Conservation (phyloP, 225 moss, liverwort and hornwort species). For the Asterella californica region DNA sequence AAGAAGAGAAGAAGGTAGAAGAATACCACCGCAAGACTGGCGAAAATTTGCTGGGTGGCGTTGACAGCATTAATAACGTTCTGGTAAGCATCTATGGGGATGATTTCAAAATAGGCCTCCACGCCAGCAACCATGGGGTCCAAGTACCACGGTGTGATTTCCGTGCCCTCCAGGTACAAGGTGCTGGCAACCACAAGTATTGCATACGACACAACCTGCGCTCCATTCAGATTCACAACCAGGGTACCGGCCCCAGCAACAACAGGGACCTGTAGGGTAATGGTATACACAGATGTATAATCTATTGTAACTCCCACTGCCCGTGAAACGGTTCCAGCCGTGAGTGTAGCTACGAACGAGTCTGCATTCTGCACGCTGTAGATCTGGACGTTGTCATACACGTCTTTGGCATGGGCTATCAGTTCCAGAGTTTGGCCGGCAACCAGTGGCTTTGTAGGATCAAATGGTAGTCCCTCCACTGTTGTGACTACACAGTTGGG, state of each 20-base stretch:
- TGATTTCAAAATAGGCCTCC: constrained; percentile 32
- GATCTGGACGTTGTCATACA: constrained; percentile 45
- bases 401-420: constrained; percentile 41
- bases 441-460: constrained; percentile 20
- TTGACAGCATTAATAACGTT: constrained; percentile 25
- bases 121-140: constrained; percentile 32
- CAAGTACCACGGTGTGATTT: constrained; percentile 25
- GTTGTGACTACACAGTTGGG: constrained; percentile 33
- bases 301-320: constrained; percentile 25
- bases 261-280: constrained; percentile 24
- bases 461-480: constrained; percentile 17
- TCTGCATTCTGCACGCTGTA: constrained; percentile 35
- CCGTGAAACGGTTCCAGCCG: constrained; percentile 32
- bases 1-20: not conserved
- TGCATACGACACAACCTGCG: constrained; percentile 23
- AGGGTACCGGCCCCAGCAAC: constrained; percentile 37
- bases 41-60: constrained; percentile 22
- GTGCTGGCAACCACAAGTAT: constrained; percentile 22
- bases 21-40: constrained; percentile 14
- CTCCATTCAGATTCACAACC: constrained; percentile 42
- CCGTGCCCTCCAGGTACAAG: constrained; percentile 28
- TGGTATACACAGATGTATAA: constrained; percentile 3
- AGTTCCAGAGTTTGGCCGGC: constrained; percentile 37
- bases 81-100: constrained; percentile 23
- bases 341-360: constrained; percentile 38